Conservation (phyloP, 75 land plant species). For the Selaginella moellendorffii region DNA sequence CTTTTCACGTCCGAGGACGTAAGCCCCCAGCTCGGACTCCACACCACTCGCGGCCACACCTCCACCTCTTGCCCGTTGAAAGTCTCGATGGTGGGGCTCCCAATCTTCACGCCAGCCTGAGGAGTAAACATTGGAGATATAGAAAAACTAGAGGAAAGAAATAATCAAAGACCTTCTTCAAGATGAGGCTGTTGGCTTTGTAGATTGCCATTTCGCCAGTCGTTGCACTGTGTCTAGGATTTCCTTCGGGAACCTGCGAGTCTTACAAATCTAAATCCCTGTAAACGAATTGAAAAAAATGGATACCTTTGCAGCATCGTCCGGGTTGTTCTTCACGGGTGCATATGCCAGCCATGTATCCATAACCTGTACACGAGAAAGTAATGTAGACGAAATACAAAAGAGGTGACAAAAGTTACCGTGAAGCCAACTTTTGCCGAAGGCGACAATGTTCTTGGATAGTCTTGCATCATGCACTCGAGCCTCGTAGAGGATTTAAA, state of each 20-base stretch:
- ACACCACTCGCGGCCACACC: conserved; percentile 86
- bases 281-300: too few relatives aligned
- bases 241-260: conserved; percentile 79
- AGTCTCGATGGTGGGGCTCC: conserved; percentile 41
- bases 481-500: conserved; percentile 94
- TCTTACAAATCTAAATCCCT: conserved; percentile 2
- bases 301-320: conserved; percentile 97
- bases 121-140: too few relatives aligned
- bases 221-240: conserved; percentile 93
- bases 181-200: conserved; percentile 60
- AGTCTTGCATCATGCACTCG: conserved; percentile 99
- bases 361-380: conserved; percentile 45
- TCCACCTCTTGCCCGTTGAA: conserved; percentile 89
- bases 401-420: conserved; percentile 30
- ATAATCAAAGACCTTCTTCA: conserved; percentile 89
- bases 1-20: conserved; percentile 56
- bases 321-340: conserved; percentile 94
- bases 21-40: conserved; percentile 84
- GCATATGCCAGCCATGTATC: conserved; percentile 96
- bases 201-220: conserved; percentile 94
- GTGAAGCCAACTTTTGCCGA: conserved; percentile 91
- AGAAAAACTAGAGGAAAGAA: too few relatives aligned
- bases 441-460: conserved; percentile 72
- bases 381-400: neutral
- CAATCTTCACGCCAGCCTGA: conserved; percentile 70